phyloP scores from a whole-genome alignment of 257 asterid genomes.

The Fraxinus pennsylvanica region DNA sequence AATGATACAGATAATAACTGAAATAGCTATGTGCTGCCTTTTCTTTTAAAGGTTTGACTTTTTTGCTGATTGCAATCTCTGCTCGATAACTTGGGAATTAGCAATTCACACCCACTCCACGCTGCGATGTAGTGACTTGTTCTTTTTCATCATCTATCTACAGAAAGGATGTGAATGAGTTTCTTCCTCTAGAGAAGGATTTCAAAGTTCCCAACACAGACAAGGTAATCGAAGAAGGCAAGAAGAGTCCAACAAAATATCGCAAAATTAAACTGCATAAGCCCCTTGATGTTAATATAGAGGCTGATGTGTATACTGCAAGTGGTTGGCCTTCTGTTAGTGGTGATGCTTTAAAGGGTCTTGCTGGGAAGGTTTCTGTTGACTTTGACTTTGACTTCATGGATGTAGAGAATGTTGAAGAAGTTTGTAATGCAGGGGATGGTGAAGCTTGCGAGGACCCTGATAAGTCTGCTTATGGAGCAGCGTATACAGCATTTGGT shows the following conservation, averaged over 20 bases:
- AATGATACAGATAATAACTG: background rate
- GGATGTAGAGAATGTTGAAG: conserved; percentile 55
- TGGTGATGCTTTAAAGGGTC: conserved; percentile 75
- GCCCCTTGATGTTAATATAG: conserved; percentile 50
- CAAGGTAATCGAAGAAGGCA: conserved; percentile 85
- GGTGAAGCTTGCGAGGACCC: conserved; percentile 27
- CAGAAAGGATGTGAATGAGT: conserved; percentile 70
- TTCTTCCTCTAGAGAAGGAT: conserved; percentile 66
- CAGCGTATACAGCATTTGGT: conserved; percentile 68
- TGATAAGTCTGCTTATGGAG: conserved; percentile 74
- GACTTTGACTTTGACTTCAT: conserved; percentile 49
- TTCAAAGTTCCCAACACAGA: conserved; percentile 75
- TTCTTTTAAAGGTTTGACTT: background rate
- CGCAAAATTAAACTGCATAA: conserved; percentile 73
- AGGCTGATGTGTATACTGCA: conserved; percentile 73
- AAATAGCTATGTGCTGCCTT: background rate
- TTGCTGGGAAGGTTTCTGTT: conserved; percentile 83
- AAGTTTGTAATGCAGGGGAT: conserved; percentile 32
- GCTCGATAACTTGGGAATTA: background rate
- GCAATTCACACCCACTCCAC: conserved; percentile 11
- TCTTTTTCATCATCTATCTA: conserved; percentile 25
- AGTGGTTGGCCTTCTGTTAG: conserved; percentile 98
- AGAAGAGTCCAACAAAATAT: conserved; percentile 71
- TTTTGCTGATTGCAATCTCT: conserved; percentile 1
- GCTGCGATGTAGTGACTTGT: conserved; percentile 9